Evolutionary conservation across 768 basidiomycete species (phyloP), one percentile per base, ranked within the genome.

Genomic region (Glaciozyma antarctica): DNA sequence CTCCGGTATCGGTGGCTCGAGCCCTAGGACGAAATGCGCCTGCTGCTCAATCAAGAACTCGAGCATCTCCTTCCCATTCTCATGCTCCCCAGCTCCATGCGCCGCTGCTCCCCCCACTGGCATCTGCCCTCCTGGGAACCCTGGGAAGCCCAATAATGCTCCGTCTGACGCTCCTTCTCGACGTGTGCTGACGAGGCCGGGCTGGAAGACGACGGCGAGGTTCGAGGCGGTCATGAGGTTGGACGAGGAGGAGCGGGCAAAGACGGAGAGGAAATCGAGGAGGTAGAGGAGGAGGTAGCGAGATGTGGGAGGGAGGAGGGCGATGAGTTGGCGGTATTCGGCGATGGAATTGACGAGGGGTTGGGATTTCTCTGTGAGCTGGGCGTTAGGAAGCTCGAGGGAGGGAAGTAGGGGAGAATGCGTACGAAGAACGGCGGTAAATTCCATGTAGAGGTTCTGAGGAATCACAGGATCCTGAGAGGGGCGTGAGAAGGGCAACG

Each of bases 211-310:
- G 54, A 94, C 88, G 22, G 94, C 95, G 24, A 99, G 85, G 78
- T 99, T 94, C 90, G 75, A 30, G 26, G 94, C 88, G 1, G 88
- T 93, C 94, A 99, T 99, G 56, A 93, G 79, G 76, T 99, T 99
- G 79, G 86, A 87, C 69, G 90, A 88, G 53, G 86, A 83, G 76
- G 90, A 93, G 64, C 87, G 83, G 5, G 91, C 86, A 77, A 98
- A 98, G 12, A 99, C 94, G 58, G 89, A 90, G 60, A 99, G 81
- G 34, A 99, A 82, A 76, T 99, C 94, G 64, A 99, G 83, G 57
- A 98, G 92, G 76, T 98, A 98, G 62, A 97, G 85, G 28, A 98
- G 82, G n/a, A 98, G 86, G 75, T 93, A 93, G 74, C 95, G 91
- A 70, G 97, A 94, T 26, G 87, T 82, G 38, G 85, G 84, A 2